Base-by-base conservation (phyloP, 495 filamentous ascomycete genomes). In the Xylaria palmicola region DNA sequence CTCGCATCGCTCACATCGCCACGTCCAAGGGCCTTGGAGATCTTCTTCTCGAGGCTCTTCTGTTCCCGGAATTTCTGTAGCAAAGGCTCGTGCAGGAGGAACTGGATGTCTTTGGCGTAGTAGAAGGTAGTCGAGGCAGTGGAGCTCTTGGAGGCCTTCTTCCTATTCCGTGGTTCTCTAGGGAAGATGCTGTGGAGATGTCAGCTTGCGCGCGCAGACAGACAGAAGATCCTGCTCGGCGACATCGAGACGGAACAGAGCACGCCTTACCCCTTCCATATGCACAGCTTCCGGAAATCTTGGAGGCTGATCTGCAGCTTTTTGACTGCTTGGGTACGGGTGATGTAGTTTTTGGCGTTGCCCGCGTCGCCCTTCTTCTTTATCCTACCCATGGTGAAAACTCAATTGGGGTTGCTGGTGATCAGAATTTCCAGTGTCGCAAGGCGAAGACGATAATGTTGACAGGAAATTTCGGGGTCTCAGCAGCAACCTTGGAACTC, bases 21-120 rank as follows among this genome's bases (percentile, higher is more conserved):
- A 69, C 93, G 85, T 26, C 94, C 94, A 49, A 98, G 84, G 8
- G 92, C 94, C 61, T 87, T 85, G 26, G 87, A 88, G 66, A 98
- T 97, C 84, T 98, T 98, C 83, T 97, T 98, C 56, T 92, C 90
- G 56, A 98, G 83, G 0, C 88, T 80, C 79, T 98, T 98, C 76
- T 98, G 94, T 41, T 98, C 94, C 67, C 94, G 88, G 81, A 98
- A 98, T 73, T 96, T 97, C 65, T 85, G 81, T 12, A 98, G 83
- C n/a, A 98, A 82, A 13, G 95, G 94, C 74, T 98, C 94, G 74
- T 98, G 94, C 51, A 97, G 87, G 26, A 98, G 86, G 66, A 96
- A 98, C 75, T 97, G 92, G 68, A 98, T 96, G 72, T 98, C 94
- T 80, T 94, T 96, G 67, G 93, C 90, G 80, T 98, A 98, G 84